Evolutionary conservation across 2,329 filamentous ascomycete genomes (phyloP).

Genomic region (Pestalotiopsis sp.): DNA sequence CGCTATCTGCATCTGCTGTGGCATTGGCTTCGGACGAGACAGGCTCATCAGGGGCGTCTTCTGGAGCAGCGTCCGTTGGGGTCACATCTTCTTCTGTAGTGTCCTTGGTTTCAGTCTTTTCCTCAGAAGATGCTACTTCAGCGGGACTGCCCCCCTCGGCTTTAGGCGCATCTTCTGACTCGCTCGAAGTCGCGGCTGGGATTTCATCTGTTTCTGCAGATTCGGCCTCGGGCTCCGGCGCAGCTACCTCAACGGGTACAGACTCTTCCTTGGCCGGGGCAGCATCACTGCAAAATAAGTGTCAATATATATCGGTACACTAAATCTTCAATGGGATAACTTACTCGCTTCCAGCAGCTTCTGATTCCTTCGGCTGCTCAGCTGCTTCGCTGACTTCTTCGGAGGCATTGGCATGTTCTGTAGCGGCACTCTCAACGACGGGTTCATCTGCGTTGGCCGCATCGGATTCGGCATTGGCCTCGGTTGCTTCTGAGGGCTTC

Average conservation of each 20-base stretch:
- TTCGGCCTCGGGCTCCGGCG: neutral
- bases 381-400: neutral
- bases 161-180: neutral
- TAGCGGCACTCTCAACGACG: neutral
- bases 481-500: neutral
- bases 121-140: neutral
- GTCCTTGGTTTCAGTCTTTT: neutral
- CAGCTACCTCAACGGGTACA: neutral
- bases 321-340: neutral
- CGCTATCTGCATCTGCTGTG: neutral
- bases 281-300: neutral
- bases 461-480: neutral
- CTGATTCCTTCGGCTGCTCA: neutral
- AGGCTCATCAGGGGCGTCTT: neutral
- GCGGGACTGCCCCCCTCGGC: neutral
- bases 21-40: neutral
- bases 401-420: neutral
- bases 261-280: neutral
- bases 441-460: neutral
- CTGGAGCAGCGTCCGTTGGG: rapidly evolving
- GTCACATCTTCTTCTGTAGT: neutral
- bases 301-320: neutral
- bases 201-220: neutral
- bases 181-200: neutral
- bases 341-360: neutral